phyloP scores from a whole-genome alignment of 768 basidiomycete species.

The Podaxis rugospora region DNA sequence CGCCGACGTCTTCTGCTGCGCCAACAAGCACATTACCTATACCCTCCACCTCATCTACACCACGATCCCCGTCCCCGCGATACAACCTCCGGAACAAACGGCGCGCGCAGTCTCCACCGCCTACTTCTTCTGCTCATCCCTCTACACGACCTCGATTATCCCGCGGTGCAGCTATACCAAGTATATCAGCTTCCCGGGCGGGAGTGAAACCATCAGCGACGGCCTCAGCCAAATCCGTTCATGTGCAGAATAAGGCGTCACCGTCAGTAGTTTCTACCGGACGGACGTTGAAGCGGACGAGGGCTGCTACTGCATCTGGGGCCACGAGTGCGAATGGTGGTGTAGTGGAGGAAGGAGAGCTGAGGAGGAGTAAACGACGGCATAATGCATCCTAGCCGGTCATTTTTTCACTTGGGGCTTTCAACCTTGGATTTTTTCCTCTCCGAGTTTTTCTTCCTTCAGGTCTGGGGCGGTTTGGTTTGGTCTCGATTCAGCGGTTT shows the following conservation, averaged over 20 bases:
- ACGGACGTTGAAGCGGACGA: neutral
- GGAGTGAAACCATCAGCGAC: neutral
- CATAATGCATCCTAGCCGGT: neutral
- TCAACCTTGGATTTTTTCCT: too few relatives aligned
- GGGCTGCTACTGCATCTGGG: neutral
- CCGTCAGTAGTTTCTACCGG: neutral
- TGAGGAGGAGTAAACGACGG: neutral
- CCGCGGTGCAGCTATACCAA: neutral
- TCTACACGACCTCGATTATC: slow-evolving; percentile 12
- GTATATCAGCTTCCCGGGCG: neutral
- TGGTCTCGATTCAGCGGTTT: too few relatives aligned
- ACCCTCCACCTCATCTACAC: slow-evolving; percentile 12
- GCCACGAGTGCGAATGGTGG: neutral
- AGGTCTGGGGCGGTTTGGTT: too few relatives aligned
- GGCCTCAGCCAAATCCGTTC: neutral
- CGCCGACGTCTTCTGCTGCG: neutral
- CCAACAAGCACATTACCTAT: neutral
- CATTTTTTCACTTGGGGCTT: too few relatives aligned
- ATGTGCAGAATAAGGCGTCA: slow-evolving; percentile 1
- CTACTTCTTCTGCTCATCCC: slow-evolving; percentile 15
- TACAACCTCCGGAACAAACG: slow-evolving; percentile 29
- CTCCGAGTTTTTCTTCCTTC: too few relatives aligned
- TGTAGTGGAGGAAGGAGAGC: neutral
- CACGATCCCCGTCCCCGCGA: slow-evolving; percentile 16
- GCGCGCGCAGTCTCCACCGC: slow-evolving; percentile 20